phyloP scores from a whole-genome alignment of 148 eudicot genomes.

The Camellia sinensis region DNA sequence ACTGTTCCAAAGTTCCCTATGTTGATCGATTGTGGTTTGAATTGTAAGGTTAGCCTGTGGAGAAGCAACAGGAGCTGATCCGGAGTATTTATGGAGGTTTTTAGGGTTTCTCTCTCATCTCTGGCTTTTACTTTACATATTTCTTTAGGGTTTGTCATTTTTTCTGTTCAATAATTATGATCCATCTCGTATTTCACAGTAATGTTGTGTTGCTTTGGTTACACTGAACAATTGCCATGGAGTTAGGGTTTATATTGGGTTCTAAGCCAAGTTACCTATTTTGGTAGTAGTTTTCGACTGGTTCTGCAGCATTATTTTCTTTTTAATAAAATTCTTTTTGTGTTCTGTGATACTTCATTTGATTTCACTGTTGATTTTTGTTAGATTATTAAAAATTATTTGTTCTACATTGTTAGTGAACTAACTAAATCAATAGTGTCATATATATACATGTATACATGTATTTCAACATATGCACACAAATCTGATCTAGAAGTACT shows the following conservation, averaged over 20 bases:
- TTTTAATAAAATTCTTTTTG: too few species aligned
- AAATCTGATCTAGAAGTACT: background rate
- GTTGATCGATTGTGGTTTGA: constrained; percentile 7
- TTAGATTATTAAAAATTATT: too few species aligned
- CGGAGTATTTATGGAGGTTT: constrained; percentile 63
- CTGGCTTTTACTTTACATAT: background rate
- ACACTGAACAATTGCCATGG: background rate
- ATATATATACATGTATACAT: background rate
- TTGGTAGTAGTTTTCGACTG: background rate
- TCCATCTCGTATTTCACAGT: background rate
- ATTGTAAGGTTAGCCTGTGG: constrained; percentile 49
- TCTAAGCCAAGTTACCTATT: background rate
- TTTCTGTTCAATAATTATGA: background rate
- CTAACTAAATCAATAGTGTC: too few species aligned
- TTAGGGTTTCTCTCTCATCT: background rate
- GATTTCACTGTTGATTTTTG: too few species aligned
- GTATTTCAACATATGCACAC: background rate
- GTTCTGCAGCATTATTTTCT: too few species aligned
- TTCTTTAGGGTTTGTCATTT: background rate
- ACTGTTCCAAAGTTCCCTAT: background rate
- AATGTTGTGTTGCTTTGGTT: background rate
- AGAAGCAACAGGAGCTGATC: constrained; percentile 78
- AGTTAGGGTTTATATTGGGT: background rate
- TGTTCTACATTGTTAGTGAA: too few species aligned
- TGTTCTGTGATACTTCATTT: too few species aligned